Evolutionary conservation across 2,329 filamentous ascomycete species (phyloP), one percentile per base, ranked within the genome.

Genomic region (Pseudogymnoascus verrucosus): DNA sequence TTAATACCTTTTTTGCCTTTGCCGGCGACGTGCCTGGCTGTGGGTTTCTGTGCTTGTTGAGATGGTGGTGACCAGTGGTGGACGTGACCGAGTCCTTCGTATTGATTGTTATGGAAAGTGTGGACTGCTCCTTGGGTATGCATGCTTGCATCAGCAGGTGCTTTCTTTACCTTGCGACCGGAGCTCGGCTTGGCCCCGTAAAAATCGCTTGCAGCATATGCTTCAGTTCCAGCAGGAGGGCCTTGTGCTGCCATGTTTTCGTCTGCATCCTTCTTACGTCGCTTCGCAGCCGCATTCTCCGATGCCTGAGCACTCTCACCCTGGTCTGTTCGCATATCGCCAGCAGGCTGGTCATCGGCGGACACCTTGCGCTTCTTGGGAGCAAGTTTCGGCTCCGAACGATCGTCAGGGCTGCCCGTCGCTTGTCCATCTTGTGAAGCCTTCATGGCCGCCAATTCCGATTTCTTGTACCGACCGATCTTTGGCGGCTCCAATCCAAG

Each of bases 381-480:
- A 34, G 51, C 51, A 19, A 57, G 51, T 34, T 57, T 57, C 26
- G 51, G 28, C 28, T 57, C 51, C 10, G 51, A 34, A 21, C 51
- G 51, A 57, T 57, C 51, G 21, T 57, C 51, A 8, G 51, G 51
- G 51, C 51, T 57, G 11, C 8, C 51, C 5, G 51, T 57, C 34
- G 51, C n/a, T 14, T 57, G 51, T 21, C 51, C 51, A 57, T 57
- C 51, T 21, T 57, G 51, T 6, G 51, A 57, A 14, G 51, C 51
- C 28, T 57, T 44, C 61, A 62, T 44, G 10, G 59, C 59, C 16
- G 34, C 59, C 34, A 39, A 31, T 61, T 61, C 59, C n/a, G 59
- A 61, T 3, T 64, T 64, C 23, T 39, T 39, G n/a, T 64, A 64
- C 3, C 63, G 60, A 26, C 63, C 63, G 26, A 64, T 64, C 39